A percentile compares a stretch with the other conserved stretches of the same genome.
Conservation (phyloP, 2,329 filamentous ascomycete species). For the Cladophialophora yegresii region DNA sequence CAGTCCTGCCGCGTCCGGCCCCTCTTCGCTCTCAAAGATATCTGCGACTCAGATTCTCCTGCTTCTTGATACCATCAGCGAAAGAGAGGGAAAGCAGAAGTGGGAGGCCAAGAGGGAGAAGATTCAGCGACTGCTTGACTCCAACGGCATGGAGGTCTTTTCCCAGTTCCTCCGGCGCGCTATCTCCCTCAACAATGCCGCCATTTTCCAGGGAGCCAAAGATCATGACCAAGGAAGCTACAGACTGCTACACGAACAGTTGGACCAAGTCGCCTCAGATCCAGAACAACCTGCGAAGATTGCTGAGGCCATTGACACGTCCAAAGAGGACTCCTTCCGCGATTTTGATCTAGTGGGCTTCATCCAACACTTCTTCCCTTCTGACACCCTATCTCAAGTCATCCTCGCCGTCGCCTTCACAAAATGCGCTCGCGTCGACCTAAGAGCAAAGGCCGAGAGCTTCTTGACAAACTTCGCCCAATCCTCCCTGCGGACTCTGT, state of each 20-base stretch:
- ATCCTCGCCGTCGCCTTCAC: slow-evolving; percentile 88
- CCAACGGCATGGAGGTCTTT: slow-evolving; percentile 99
- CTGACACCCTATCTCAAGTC: slow-evolving; percentile 84
- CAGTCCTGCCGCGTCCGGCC: slow-evolving; percentile 50
- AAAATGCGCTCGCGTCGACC: slow-evolving; percentile 72
- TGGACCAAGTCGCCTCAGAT: slow-evolving; percentile 81
- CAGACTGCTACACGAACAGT: slow-evolving; percentile 76
- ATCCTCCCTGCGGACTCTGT: slow-evolving; percentile 23
- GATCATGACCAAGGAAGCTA: slow-evolving; percentile 79
- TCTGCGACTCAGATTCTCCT: slow-evolving; percentile 94
- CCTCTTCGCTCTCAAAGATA: slow-evolving; percentile 79
- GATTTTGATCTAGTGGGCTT: slow-evolving; percentile 97
- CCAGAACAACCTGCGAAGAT: slow-evolving; percentile 84
- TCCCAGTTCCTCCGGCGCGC: slow-evolving; percentile 93
- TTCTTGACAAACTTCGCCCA: slow-evolving; percentile 27
- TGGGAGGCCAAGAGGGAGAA: slow-evolving; percentile 90
- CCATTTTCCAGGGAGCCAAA: slow-evolving; percentile 77
- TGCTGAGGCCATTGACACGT: slow-evolving; percentile 86
- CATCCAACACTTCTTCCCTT: slow-evolving; percentile 84
- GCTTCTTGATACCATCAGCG: slow-evolving; percentile 88
- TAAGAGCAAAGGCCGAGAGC: slow-evolving; percentile 72
- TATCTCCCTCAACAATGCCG: slow-evolving; percentile 83
- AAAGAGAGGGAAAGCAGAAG: slow-evolving; percentile 88
- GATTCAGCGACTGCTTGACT: slow-evolving; percentile 92
- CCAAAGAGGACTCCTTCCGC: slow-evolving; percentile 88